A percentile compares a stretch with the other conserved stretches of the same genome.
Conservation (phyloP, 1,139 yeast species). For the Pichiaceae sp. region DNA sequence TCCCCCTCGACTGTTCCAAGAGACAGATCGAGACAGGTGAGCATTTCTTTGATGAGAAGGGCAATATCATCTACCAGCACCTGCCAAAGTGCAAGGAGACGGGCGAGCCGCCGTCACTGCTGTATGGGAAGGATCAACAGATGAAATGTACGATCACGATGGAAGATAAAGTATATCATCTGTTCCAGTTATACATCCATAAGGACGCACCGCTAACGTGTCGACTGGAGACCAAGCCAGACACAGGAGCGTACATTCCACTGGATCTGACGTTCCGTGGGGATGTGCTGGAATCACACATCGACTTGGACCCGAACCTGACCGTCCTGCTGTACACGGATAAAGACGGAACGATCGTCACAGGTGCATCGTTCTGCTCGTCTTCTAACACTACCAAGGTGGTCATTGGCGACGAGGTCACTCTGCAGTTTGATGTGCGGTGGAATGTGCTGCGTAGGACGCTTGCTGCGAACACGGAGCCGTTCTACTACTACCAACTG, state of each 20-base stretch:
- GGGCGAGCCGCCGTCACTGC: slow-evolving; percentile 44
- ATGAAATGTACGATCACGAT: slow-evolving; percentile 55
- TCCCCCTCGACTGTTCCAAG: slow-evolving; percentile 53
- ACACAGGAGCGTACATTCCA: slow-evolving; percentile 51
- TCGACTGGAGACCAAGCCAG: slow-evolving; percentile 44
- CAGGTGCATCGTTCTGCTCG: slow-evolving; percentile 56
- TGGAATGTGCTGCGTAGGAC: slow-evolving; percentile 33
- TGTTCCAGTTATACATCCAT: slow-evolving; percentile 68
- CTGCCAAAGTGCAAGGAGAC: slow-evolving; percentile 65
- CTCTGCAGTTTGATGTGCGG: slow-evolving; percentile 48
- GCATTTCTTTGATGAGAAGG: slow-evolving; percentile 55
- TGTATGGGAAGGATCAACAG: slow-evolving; percentile 45
- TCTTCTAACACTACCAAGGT: slow-evolving; percentile 53
- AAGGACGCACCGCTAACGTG: slow-evolving; percentile 75
- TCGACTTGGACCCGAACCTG: slow-evolving; percentile 55
- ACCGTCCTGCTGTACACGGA: slow-evolving; percentile 41
- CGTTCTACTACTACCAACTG: neutral
- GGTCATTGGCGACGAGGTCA: slow-evolving; percentile 57
- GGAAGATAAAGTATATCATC: slow-evolving; percentile 61
- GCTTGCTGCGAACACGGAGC: neutral
- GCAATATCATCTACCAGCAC: slow-evolving; percentile 47
- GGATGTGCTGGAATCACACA: slow-evolving; percentile 57
- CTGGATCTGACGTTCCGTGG: slow-evolving; percentile 62
- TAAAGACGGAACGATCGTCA: slow-evolving; percentile 28
- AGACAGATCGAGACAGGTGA: slow-evolving; percentile 71